Evolutionary conservation across 768 basidiomycete species (phyloP), one percentile per base, ranked within the genome.

Genomic region (Lyophyllum semitale): DNA sequence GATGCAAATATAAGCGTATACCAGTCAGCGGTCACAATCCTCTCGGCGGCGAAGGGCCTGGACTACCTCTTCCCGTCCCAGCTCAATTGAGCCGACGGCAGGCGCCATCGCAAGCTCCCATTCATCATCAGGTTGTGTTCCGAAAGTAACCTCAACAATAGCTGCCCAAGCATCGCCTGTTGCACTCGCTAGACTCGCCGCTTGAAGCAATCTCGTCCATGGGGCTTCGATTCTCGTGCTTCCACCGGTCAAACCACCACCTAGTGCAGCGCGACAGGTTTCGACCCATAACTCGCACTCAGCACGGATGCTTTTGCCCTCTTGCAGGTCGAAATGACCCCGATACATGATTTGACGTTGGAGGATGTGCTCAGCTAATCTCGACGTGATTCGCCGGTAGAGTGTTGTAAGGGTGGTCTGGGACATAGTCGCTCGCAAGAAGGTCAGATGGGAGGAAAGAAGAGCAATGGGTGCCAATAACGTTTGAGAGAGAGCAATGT

Each of bases 281-380:
- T 92, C 89, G 5, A 88, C 78, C 94, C 95, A 94, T 45, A 93
- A 77, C 64, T 86, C 81, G 74, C 84, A 85, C 69, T 98, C 95
- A 1, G 81, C 80, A 20, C 75, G 75, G 20, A 96, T 78, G 20
- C 74, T 72, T 55, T 76, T 79, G 4, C 88, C 91, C 51, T 92
- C 88, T 8, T 68, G 64, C 3, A 78, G 68, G 29, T 80, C 76
- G 53, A 95, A 80, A 56, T 83, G 82, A 0, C 91, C 87, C 40
- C 92, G 85, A 65, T 90, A 91, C 35, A 89, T 68, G 51, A 97
- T 84, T 55, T 89, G 84, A 13, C 95, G 88, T 59, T 95, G 91
- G 18, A 91, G 73, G 49, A 98, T 85, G 66, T 95, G 85, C 46
- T 88, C 84, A 0, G 89, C 78, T 12, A 98, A 65, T 33, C 84